Evolutionary conservation across 768 basidiomycete species (phyloP).

Genomic region (Paxillus rubicundulus): DNA sequence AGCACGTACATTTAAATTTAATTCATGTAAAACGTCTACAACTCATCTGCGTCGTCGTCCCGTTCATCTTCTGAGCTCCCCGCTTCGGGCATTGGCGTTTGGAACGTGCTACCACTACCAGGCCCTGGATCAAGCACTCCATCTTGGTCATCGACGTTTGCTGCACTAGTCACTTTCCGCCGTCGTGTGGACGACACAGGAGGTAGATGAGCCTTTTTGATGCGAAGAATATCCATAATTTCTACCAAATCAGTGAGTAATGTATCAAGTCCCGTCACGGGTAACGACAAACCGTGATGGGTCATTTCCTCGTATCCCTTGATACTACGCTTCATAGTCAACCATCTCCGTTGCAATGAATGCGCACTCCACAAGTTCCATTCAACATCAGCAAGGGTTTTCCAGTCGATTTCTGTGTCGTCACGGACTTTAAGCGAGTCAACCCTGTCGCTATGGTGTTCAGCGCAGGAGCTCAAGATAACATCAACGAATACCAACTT

Average conservation of each 20-base stretch:
- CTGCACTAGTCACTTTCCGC: conserved; percentile 54
- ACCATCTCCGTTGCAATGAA: conserved; percentile 74
- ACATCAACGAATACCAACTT: conserved; percentile 45
- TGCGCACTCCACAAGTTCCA: conserved; percentile 89
- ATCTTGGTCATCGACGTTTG: conserved; percentile 44
- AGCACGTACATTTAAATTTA: no score
- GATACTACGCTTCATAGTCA: conserved; percentile 73
- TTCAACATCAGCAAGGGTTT: conserved; percentile 63
- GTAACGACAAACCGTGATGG: conserved; percentile 55
- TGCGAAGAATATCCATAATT: conserved; percentile 76
- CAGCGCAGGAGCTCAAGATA: neutral
- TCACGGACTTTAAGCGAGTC: conserved; percentile 72
- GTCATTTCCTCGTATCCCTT: conserved; percentile 81
- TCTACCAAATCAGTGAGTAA: conserved; percentile 41
- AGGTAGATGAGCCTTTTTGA: conserved; percentile 67
- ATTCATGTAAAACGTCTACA: neutral
- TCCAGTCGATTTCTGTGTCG: conserved; percentile 87
- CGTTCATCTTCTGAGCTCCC: conserved; percentile 10
- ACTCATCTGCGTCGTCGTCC: conserved; percentile 16
- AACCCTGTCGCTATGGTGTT: conserved; percentile 44
- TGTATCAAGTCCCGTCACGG: neutral
- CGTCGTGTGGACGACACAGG: conserved; percentile 36
- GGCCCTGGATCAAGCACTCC: conserved; percentile 21
- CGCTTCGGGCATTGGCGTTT: conserved; percentile 18
- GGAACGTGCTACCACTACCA: conserved; percentile 22